phyloP scores from a whole-genome alignment of 1,139 yeast species.

The Magnusiomyces tetraspermus region DNA sequence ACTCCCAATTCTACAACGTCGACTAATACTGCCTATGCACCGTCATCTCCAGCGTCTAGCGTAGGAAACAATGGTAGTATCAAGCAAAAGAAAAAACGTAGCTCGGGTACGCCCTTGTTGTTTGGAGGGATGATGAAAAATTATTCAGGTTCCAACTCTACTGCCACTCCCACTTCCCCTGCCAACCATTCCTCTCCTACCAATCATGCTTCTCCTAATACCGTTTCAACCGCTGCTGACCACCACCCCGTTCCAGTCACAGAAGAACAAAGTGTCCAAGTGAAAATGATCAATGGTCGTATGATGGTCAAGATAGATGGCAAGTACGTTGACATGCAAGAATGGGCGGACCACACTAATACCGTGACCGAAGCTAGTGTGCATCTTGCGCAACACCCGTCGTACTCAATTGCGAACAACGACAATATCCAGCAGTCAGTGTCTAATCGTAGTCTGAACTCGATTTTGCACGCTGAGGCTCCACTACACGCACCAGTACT shows the following conservation, averaged over 20 bases:
- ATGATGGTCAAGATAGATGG: conserved; percentile 27
- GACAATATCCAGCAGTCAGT: background rate
- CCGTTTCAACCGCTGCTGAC: too few relatives aligned
- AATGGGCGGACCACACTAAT: conserved; percentile 25
- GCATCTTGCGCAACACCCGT: conserved; percentile 3
- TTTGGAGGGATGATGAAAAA: background rate
- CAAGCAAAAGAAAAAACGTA: background rate
- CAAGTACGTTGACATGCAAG: conserved; percentile 28
- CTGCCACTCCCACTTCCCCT: too few relatives aligned
- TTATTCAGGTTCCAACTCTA: too few relatives aligned
- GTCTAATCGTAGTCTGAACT: background rate
- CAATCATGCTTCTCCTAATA: too few relatives aligned
- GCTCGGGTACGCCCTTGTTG: background rate
- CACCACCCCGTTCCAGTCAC: conserved; percentile 1
- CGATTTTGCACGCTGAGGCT: conserved; percentile 1
- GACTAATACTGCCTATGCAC: background rate
- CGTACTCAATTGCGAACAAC: conserved; percentile 2
- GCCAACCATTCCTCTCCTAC: too few relatives aligned
- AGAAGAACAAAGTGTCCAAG: conserved; percentile 19
- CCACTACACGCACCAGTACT: too few relatives aligned
- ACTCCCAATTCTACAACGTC: too few relatives aligned
- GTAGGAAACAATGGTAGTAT: background rate
- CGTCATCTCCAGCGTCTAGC: conserved; percentile 3
- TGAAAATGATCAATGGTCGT: conserved; percentile 25
- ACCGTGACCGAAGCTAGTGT: conserved; percentile 1